These are phyloP conservation scores for Gentiana dahurica DNA, from an alignment of 257 asterid genomes.

Conservation along the genomic window DNA sequence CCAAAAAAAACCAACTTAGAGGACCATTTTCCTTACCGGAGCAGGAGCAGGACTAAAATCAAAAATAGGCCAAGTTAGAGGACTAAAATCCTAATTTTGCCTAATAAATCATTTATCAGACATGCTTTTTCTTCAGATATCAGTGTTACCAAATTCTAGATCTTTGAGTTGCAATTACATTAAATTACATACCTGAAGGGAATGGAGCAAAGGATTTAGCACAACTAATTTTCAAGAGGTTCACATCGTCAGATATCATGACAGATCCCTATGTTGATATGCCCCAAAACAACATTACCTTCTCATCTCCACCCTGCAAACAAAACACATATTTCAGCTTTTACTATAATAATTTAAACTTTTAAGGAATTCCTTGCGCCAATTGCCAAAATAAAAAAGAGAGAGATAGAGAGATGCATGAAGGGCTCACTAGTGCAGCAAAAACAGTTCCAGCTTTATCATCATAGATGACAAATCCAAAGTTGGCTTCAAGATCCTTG, in stretches of 20 bases:
- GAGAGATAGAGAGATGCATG: no score
- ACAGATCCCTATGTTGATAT: slow-evolving; percentile 71
- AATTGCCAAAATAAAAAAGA: no score
- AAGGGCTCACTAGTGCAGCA: slow-evolving; percentile 65
- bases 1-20: no score
- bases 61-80: no score
- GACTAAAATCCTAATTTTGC: no score
- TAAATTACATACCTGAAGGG: slow-evolving; percentile 51
- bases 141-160: no score
- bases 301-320: slow-evolving; percentile 67
- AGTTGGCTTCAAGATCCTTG: slow-evolving; percentile 77
- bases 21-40: no score
- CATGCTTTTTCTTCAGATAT: neutral
- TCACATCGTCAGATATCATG: slow-evolving; percentile 71
- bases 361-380: no score
- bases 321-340: neutral
- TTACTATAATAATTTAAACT: no score
- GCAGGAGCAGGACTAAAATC: no score
- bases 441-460: slow-evolving; percentile 59
- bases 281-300: slow-evolving; percentile 69
- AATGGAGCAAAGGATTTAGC: slow-evolving; percentile 88
- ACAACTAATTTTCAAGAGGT: slow-evolving; percentile 59
- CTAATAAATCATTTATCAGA: neutral
- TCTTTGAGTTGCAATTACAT: no score
- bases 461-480: slow-evolving; percentile 85